phyloP scores from a whole-genome alignment of 116 monocot genomes.

The Papilionanthe hybrid region DNA sequence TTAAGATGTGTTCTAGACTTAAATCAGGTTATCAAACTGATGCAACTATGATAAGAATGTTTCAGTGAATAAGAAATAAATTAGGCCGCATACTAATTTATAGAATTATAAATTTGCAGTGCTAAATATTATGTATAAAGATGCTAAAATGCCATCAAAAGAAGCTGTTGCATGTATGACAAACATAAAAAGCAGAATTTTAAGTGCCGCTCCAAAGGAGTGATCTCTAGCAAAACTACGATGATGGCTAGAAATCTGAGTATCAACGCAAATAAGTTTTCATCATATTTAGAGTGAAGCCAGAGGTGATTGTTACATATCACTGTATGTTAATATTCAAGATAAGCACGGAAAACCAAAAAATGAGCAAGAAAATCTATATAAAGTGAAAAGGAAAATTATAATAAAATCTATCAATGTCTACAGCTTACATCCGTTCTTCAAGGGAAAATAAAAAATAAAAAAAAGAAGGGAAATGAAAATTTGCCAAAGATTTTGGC shows the following conservation, averaged over 20 bases:
- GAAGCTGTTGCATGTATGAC: not conserved
- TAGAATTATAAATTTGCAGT: not conserved
- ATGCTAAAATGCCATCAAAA: not conserved
- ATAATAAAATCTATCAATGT: not conserved
- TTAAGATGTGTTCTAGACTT: constrained; percentile 1
- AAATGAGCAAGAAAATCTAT: not conserved
- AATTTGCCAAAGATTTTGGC: not conserved
- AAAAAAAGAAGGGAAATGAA: not conserved
- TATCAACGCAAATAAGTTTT: not conserved
- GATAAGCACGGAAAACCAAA: not conserved
- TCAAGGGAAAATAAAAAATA: not conserved
- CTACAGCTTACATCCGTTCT: not conserved
- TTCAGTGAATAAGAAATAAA: not conserved
- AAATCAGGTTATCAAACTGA: not conserved
- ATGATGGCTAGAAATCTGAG: not conserved
- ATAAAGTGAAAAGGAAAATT: not conserved
- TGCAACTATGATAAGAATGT: not conserved
- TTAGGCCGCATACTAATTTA: not conserved
- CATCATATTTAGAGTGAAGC: not conserved
- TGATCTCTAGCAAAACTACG: not conserved
- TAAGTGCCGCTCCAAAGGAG: not conserved
- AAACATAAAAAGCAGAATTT: not conserved
- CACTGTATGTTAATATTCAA: not conserved
- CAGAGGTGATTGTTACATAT: not conserved
- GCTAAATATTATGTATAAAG: not conserved